These are phyloP conservation scores for Exutisphaerella laricina DNA, from an alignment of 2,329 filamentous ascomycete genomes.

Conservation along the genomic window DNA sequence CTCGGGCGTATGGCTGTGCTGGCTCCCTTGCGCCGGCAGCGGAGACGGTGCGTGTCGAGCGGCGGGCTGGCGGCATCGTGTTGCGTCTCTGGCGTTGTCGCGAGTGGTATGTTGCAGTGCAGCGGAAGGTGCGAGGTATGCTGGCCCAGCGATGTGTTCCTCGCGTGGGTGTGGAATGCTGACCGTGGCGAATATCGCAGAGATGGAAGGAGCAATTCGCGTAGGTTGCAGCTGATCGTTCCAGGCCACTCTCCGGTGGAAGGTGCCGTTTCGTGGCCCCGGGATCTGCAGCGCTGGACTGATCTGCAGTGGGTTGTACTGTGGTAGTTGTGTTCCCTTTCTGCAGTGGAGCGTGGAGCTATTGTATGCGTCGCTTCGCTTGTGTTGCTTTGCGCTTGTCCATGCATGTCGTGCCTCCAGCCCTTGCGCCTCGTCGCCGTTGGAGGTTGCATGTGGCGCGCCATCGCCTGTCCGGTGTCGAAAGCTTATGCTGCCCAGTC, in stretches of 20 bases:
- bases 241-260: background rate
- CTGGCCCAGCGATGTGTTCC: background rate
- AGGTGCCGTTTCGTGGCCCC: background rate
- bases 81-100: background rate
- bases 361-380: no score
- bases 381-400: no score
- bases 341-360: no score
- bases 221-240: no score
- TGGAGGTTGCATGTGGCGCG: slow-evolving; percentile 4
- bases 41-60: slow-evolving; percentile 27
- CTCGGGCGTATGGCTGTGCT: slow-evolving; percentile 23
- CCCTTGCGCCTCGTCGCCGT: no score
- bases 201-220: no score
- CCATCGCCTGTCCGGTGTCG: background rate
- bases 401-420: no score
- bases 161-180: background rate
- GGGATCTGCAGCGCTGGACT: no score
- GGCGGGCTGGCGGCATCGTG: slow-evolving; percentile 31
- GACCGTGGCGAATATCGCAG: background rate
- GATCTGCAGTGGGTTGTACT: no score
- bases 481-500: slow-evolving; percentile 6
- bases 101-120: no score
- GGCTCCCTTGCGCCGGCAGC: slow-evolving; percentile 17
- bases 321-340: no score
- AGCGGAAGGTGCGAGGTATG: background rate